These are phyloP conservation scores for Acer campestre DNA, from an alignment of 345 rosid species.

Conservation along the genomic window DNA sequence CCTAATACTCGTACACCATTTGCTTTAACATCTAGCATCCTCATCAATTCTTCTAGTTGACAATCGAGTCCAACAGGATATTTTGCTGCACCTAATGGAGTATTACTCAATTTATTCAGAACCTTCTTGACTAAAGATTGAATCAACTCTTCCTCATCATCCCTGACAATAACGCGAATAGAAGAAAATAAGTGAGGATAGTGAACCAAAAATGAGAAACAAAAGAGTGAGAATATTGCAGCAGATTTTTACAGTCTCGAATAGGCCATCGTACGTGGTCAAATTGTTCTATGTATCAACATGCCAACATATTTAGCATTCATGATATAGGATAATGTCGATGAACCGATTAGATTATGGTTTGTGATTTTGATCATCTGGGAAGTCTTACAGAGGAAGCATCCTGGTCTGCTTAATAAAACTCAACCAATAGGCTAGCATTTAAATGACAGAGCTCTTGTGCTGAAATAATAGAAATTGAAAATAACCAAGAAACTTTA, in stretches of 20 bases:
- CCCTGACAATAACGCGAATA: constrained; percentile 20
- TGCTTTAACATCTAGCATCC: constrained; percentile 1
- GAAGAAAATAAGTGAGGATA: not conserved
- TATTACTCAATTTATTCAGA: constrained; percentile 45
- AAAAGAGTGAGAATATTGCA: not conserved
- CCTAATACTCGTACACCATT: too few species aligned
- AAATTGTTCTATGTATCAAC: not conserved
- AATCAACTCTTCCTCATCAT: constrained; percentile 25
- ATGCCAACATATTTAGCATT: not conserved
- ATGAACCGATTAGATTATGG: not conserved
- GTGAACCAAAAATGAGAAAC: not conserved
- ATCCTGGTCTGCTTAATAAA: not conserved
- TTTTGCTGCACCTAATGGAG: constrained; percentile 51
- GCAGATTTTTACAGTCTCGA: not conserved
- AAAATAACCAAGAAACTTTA: not conserved
- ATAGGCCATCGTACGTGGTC: not conserved
- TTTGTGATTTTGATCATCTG: too few species aligned
- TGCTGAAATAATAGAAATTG: not conserved
- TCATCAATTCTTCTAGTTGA: constrained; percentile 20
- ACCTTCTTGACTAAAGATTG: constrained; percentile 42
- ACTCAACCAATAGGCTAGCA: not conserved
- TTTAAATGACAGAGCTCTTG: not conserved
- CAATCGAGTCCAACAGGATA: constrained; percentile 44
- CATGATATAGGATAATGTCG: not conserved
- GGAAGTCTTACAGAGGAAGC: not conserved